phyloP scores from a whole-genome alignment of 2,329 filamentous ascomycete species.

The Phaeophleospora eucalypticola region DNA sequence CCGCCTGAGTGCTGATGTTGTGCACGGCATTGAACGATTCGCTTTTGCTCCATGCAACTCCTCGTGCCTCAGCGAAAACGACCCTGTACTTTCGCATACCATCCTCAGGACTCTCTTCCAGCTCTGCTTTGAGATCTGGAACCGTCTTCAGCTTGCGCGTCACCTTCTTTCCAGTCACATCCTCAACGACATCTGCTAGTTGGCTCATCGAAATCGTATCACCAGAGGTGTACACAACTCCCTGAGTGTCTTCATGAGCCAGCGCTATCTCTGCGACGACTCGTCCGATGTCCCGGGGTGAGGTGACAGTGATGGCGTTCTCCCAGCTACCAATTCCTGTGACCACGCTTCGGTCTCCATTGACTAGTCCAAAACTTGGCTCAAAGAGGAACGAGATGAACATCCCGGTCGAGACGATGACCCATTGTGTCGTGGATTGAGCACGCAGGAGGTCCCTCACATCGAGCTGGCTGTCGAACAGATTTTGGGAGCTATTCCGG shows the following conservation, averaged over 20 bases:
- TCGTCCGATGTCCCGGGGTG: constrained; percentile 59
- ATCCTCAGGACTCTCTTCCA: constrained; percentile 47
- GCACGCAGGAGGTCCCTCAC: constrained; percentile 52
- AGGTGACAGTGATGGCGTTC: constrained; percentile 59
- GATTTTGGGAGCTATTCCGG: constrained; percentile 54
- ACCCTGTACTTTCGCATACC: constrained; percentile 57
- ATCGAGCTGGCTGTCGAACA: constrained; percentile 65
- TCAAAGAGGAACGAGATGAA: constrained; percentile 69
- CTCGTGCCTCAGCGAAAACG: constrained; percentile 57
- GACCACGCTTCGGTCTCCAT: constrained; percentile 32
- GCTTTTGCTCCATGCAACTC: constrained; percentile 56
- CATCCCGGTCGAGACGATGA: constrained; percentile 64
- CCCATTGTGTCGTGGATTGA: constrained; percentile 50
- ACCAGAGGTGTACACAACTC: constrained; percentile 58
- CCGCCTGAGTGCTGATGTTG: constrained; percentile 44
- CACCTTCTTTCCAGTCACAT: constrained; percentile 41
- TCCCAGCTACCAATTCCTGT: constrained; percentile 58
- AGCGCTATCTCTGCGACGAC: constrained; percentile 56
- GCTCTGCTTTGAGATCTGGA: constrained; percentile 42
- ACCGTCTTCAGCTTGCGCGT: constrained; percentile 50
- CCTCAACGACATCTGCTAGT: constrained; percentile 49
- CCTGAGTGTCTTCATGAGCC: constrained; percentile 32
- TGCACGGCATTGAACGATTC: constrained; percentile 52
- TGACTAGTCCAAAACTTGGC: constrained; percentile 59
- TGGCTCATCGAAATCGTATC: constrained; percentile 58